phyloP scores from a whole-genome alignment of 2,329 filamentous ascomycete genomes.

The Stenocarpella maydis region DNA sequence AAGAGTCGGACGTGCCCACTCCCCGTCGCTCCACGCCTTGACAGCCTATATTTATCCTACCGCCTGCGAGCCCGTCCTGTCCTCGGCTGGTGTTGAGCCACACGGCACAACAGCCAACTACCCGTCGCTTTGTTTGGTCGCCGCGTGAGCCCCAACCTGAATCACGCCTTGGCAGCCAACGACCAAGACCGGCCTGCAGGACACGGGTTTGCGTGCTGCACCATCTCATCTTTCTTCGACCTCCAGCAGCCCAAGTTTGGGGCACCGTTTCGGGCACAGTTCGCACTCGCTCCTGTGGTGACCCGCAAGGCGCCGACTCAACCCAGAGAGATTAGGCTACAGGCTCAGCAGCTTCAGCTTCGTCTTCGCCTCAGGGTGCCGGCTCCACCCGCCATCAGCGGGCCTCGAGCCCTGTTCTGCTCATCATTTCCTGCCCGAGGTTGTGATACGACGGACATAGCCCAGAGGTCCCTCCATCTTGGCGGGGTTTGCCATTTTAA shows the following conservation, averaged over 20 bases:
- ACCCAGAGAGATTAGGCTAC: slow-evolving; percentile 30
- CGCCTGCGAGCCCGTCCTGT: background rate
- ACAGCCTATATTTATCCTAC: slow-evolving; percentile 7
- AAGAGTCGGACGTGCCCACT: slow-evolving; percentile 22
- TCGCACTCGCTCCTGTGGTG: slow-evolving; percentile 15
- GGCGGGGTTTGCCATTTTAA: slow-evolving; percentile 18
- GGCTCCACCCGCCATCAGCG: slow-evolving; percentile 31
- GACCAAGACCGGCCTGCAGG: background rate
- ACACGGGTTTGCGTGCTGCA: slow-evolving; percentile 20
- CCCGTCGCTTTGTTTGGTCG: slow-evolving; percentile 12
- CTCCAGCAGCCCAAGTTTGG: background rate
- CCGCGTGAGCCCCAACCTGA: slow-evolving; percentile 19
- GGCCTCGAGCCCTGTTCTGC: slow-evolving; percentile 30
- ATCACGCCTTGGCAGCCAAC: slow-evolving; percentile 1
- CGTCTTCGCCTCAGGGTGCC: slow-evolving; percentile 30
- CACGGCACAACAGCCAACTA: background rate
- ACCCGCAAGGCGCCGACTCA: slow-evolving; percentile 8
- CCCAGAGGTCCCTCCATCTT: slow-evolving; percentile 33
- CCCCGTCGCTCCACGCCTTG: slow-evolving; percentile 10
- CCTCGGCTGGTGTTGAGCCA: background rate
- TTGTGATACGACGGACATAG: slow-evolving; percentile 32
- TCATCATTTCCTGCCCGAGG: slow-evolving; percentile 35
- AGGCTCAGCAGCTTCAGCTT: slow-evolving; percentile 33
- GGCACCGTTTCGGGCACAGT: slow-evolving; percentile 28
- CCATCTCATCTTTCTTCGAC: background rate